phyloP scores from a whole-genome alignment of 2,329 filamentous ascomycete genomes.

The Hypoxylon sp. region DNA sequence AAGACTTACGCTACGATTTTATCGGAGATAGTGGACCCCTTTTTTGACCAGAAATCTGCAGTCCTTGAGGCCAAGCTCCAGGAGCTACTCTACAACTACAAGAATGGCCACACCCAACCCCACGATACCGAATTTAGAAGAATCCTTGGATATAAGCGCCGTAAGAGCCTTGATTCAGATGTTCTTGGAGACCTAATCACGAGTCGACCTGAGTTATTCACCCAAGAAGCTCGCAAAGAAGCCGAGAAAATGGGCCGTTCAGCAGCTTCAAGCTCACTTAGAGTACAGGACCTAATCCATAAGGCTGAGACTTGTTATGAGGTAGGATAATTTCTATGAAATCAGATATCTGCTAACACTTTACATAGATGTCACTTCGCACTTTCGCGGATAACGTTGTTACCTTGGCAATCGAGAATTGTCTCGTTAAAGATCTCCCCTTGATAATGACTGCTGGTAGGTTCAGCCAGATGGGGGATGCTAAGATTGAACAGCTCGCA shows the following conservation, averaged over 20 bases:
- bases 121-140: slow-evolving; percentile 55
- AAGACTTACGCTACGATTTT: slow-evolving; percentile 49
- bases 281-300: slow-evolving; percentile 60
- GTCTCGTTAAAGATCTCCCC: slow-evolving; percentile 55
- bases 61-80: slow-evolving; percentile 56
- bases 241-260: slow-evolving; percentile 17
- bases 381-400: slow-evolving; percentile 58
- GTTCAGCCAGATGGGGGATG: slow-evolving; percentile 54
- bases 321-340: slow-evolving; percentile 48
- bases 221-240: slow-evolving; percentile 40
- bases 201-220: slow-evolving; percentile 49
- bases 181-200: slow-evolving; percentile 40
- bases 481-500: slow-evolving; percentile 46
- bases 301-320: slow-evolving; percentile 63
- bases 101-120: slow-evolving; percentile 54
- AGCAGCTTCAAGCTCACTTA: slow-evolving; percentile 52
- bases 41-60: slow-evolving; percentile 49
- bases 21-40: slow-evolving; percentile 47
- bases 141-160: slow-evolving; percentile 32
- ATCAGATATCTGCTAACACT: slow-evolving; percentile 17
- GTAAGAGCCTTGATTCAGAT: slow-evolving; percentile 34
- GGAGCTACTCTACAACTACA: slow-evolving; percentile 59
- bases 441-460: slow-evolving; percentile 54
- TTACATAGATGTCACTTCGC: slow-evolving; percentile 48
- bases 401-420: slow-evolving; percentile 57